These are phyloP conservation scores for Biancaea sappan DNA, from an alignment of 306 rosid species.

Conservation along the genomic window DNA sequence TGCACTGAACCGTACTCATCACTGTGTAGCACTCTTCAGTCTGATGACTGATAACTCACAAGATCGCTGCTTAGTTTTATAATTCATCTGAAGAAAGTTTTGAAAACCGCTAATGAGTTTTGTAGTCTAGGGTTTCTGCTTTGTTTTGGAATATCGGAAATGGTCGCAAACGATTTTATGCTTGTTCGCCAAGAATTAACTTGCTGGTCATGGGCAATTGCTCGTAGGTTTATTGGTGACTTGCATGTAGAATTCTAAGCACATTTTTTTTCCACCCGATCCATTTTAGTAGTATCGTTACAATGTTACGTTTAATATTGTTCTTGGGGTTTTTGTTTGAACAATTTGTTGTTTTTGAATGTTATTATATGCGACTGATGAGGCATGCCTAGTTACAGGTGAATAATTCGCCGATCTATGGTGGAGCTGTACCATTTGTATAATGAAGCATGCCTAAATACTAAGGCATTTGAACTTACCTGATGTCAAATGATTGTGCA, in stretches of 20 bases:
- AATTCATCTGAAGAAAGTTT: background rate
- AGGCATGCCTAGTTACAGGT: background rate
- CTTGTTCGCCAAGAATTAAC: slow-evolving; percentile 29
- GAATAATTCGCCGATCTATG: slow-evolving; percentile 3
- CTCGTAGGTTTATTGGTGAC: slow-evolving; percentile 14
- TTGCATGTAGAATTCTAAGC: slow-evolving; percentile 1
- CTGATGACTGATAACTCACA: slow-evolving; percentile 14
- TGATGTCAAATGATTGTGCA: background rate
- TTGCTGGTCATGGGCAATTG: slow-evolving; percentile 1
- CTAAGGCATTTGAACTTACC: background rate
- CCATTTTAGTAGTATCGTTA: background rate
- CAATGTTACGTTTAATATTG: background rate
- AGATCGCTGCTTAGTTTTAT: slow-evolving; percentile 5
- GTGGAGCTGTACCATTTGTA: background rate
- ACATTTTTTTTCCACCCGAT: background rate
- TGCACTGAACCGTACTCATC: slow-evolving; percentile 23
- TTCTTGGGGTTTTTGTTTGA: slow-evolving; percentile 1
- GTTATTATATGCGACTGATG: background rate
- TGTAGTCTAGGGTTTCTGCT: slow-evolving; percentile 37
- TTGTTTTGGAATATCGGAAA: slow-evolving; percentile 7
- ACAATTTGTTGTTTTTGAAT: background rate
- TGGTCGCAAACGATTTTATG: background rate
- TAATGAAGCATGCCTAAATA: background rate
- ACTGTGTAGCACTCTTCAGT: slow-evolving; percentile 14
- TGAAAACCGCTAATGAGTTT: slow-evolving; percentile 21